These are phyloP conservation scores for Hortaea werneckii DNA, from an alignment of 2,329 filamentous ascomycete species.

Conservation along the genomic window DNA sequence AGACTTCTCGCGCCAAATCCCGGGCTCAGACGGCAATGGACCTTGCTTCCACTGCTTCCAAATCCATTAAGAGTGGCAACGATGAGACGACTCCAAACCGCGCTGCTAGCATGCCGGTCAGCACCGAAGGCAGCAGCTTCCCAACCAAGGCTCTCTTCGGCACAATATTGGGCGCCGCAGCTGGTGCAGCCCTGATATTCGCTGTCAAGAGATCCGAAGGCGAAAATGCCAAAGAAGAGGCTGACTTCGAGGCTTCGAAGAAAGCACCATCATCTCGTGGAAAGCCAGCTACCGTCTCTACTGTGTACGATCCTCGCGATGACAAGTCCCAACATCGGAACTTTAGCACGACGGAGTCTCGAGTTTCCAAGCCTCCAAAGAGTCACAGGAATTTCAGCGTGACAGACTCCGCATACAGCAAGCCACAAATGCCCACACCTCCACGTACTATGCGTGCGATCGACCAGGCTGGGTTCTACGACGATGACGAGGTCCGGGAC, in stretches of 20 bases:
- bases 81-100: constrained; percentile 7
- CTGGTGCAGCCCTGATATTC: constrained; percentile 67
- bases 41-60: constrained; percentile 16
- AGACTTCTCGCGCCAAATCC: constrained; percentile 13
- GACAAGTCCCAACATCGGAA: constrained; percentile 24
- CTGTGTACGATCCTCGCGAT: not conserved
- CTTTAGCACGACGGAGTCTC: constrained; percentile 26
- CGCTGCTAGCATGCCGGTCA: not conserved
- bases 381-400: constrained; percentile 21
- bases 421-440: constrained; percentile 9
- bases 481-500: constrained; percentile 17
- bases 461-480: constrained; percentile 16
- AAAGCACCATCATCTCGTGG: constrained; percentile 1
- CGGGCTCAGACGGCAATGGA: constrained; percentile 15
- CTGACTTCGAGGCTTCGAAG: constrained; percentile 11
- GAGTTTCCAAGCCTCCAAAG: constrained; percentile 6
- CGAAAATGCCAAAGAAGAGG: constrained; percentile 36
- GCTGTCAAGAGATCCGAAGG: constrained; percentile 55
- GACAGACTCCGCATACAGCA: constrained; percentile 19
- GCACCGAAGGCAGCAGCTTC: constrained; percentile 9
- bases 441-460: constrained; percentile 26
- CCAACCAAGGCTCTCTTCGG: constrained; percentile 42
- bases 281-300: not conserved
- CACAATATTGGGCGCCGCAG: constrained; percentile 67
- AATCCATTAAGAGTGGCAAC: constrained; percentile 9